Percentiles rank a stretch among this genome's conserved stretches.
Evolutionary conservation across 1,139 yeast genomes (phyloP).

Genomic region (Scheffersomyces insectosa): DNA sequence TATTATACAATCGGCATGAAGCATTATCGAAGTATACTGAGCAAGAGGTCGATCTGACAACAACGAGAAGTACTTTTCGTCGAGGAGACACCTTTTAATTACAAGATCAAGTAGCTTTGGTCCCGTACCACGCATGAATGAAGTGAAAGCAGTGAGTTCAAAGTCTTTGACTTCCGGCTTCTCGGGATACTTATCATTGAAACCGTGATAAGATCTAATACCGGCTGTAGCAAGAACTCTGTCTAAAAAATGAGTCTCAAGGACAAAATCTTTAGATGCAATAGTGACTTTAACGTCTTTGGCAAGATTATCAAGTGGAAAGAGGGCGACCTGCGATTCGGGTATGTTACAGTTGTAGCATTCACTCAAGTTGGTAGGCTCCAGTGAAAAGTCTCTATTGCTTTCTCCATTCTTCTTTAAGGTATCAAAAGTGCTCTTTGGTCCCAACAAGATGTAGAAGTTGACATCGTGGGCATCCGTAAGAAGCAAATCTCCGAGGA

Average conservation of each 20-base stretch:
- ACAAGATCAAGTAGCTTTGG: slow-evolving; percentile 30
- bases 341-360: slow-evolving; percentile 34
- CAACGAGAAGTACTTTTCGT: slow-evolving; percentile 8
- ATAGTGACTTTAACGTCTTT: slow-evolving; percentile 16
- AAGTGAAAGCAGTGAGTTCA: slow-evolving; percentile 55
- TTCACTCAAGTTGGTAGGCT: slow-evolving; percentile 18
- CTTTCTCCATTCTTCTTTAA: slow-evolving; percentile 14
- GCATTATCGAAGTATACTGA: slow-evolving; percentile 11
- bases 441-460: slow-evolving; percentile 31
- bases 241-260: slow-evolving; percentile 17
- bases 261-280: slow-evolving; percentile 18
- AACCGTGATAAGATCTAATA: slow-evolving; percentile 38
- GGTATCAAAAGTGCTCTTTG: slow-evolving; percentile 17
- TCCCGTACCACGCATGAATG: slow-evolving; percentile 48
- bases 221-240: slow-evolving; percentile 49
- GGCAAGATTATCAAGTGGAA: slow-evolving; percentile 13
- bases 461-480: slow-evolving; percentile 19
- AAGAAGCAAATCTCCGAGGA: slow-evolving; percentile 34
- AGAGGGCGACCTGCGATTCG: slow-evolving; percentile 9
- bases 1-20: slow-evolving; percentile 45
- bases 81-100: slow-evolving; percentile 15
- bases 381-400: slow-evolving; percentile 22
- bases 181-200: slow-evolving; percentile 6
- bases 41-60: slow-evolving; percentile 2
- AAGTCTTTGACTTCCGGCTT: slow-evolving; percentile 13